Evolutionary conservation across 2,329 filamentous ascomycete species (phyloP).

Genomic region (Colletotrichum sidae): DNA sequence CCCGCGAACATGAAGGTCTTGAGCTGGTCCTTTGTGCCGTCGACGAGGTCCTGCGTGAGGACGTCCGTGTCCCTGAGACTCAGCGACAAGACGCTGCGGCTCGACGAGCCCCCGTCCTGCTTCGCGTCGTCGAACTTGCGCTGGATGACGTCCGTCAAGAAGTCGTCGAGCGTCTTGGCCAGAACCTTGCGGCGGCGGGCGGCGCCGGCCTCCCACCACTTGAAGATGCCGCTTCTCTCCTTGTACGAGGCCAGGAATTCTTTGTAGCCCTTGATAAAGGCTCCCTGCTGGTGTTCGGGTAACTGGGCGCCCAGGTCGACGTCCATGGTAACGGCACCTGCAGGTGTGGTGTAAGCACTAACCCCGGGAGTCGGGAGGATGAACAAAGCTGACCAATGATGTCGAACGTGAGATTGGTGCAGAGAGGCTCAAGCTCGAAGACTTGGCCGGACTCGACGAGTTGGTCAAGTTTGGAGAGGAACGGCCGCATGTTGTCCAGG

Average conservation of each 20-base stretch:
- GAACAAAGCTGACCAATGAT: slow-evolving; percentile 43
- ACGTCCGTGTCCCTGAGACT: slow-evolving; percentile 44
- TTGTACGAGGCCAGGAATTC: slow-evolving; percentile 42
- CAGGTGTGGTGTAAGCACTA: neutral
- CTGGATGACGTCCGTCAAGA: slow-evolving; percentile 42
- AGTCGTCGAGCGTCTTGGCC: slow-evolving; percentile 39
- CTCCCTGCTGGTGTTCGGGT: slow-evolving; percentile 39
- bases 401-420: slow-evolving; percentile 52
- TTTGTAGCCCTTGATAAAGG: slow-evolving; percentile 46
- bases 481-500: slow-evolving; percentile 47
- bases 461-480: slow-evolving; percentile 40
- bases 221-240: slow-evolving; percentile 37
- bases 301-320: slow-evolving; percentile 48
- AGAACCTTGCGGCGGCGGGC: slow-evolving; percentile 38
- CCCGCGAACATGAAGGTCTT: slow-evolving; percentile 55
- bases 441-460: slow-evolving; percentile 25
- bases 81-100: slow-evolving; percentile 49
- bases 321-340: slow-evolving; percentile 48
- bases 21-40: slow-evolving; percentile 50
- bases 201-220: slow-evolving; percentile 41
- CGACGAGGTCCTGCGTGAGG: slow-evolving; percentile 44
- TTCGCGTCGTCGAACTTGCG: slow-evolving; percentile 40
- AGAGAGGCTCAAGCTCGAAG: slow-evolving; percentile 40
- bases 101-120: slow-evolving; percentile 22
- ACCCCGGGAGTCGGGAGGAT: rapidly evolving